phyloP scores from a whole-genome alignment of 768 basidiomycete species.

The Termitomyces sp. region DNA sequence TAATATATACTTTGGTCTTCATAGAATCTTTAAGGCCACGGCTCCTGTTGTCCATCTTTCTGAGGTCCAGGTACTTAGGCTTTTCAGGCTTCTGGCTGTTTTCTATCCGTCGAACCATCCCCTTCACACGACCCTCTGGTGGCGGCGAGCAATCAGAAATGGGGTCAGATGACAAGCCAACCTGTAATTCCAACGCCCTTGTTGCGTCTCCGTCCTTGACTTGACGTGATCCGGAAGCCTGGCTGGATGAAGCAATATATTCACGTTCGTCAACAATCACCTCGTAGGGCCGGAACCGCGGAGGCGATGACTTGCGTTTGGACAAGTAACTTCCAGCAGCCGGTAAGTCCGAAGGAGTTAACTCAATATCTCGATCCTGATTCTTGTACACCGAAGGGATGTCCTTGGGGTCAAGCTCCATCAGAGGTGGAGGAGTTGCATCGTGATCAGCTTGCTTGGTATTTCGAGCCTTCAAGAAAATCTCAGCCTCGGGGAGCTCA shows the following conservation, averaged over 20 bases:
- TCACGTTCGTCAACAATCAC: background rate
- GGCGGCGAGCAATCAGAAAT: slow-evolving; percentile 5
- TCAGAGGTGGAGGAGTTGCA: background rate
- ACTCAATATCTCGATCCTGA: background rate
- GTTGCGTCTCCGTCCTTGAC: slow-evolving; percentile 12
- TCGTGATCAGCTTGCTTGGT: background rate
- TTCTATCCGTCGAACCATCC: slow-evolving; percentile 2
- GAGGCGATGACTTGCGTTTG: background rate
- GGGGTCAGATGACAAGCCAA: slow-evolving; percentile 8
- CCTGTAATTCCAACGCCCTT: slow-evolving; percentile 2
- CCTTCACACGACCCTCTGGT: slow-evolving; percentile 2
- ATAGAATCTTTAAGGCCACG: slow-evolving; percentile 7
- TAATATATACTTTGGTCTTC: slow-evolving; percentile 12
- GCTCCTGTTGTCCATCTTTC: background rate
- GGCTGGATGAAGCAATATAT: background rate
- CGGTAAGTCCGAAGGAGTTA: background rate
- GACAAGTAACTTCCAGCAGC: background rate
- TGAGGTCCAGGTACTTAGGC: slow-evolving; percentile 3
- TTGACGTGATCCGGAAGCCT: slow-evolving; percentile 2
- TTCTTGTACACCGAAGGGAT: background rate
- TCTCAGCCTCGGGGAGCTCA: background rate
- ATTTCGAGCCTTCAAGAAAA: background rate
- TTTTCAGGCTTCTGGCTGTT: background rate
- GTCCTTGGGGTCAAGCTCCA: background rate
- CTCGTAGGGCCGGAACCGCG: background rate